Evolutionary conservation across 768 basidiomycete genomes (phyloP).

Genomic region (Fomitopsis serialis): DNA sequence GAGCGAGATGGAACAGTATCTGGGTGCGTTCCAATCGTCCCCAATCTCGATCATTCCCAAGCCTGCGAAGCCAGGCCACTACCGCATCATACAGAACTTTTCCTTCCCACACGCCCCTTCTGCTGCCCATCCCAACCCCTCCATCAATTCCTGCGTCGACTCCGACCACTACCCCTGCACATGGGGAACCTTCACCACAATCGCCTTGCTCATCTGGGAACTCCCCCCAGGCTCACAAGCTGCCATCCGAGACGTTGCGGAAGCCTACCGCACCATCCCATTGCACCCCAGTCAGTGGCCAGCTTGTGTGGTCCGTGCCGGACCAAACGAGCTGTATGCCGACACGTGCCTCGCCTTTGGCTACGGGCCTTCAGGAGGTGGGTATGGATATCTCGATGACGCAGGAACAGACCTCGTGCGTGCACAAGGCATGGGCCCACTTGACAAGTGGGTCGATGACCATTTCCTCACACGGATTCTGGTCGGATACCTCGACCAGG

Average conservation of each 20-base stretch:
- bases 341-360: slow-evolving; percentile 8
- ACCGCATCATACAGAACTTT: slow-evolving; percentile 23
- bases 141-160: slow-evolving; percentile 26
- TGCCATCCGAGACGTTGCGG: slow-evolving; percentile 28
- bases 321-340: not conserved
- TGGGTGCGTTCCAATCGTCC: slow-evolving; percentile 25
- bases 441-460: slow-evolving; percentile 2
- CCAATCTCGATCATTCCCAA: slow-evolving; percentile 25
- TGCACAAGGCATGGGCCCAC: slow-evolving; percentile 9
- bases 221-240: slow-evolving; percentile 35
- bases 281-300: slow-evolving; percentile 31
- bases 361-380: not conserved
- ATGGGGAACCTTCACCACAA: slow-evolving; percentile 35
- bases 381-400: slow-evolving; percentile 5
- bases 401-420: slow-evolving; percentile 10
- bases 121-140: slow-evolving; percentile 5
- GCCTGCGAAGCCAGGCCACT: slow-evolving; percentile 21
- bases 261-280: slow-evolving; percentile 32
- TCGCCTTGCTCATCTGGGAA: slow-evolving; percentile 23
- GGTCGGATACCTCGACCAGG: slow-evolving; percentile 10
- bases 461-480: slow-evolving; percentile 12
- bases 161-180: slow-evolving; percentile 31
- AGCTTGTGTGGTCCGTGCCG: slow-evolving; percentile 18
- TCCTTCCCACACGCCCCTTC: slow-evolving; percentile 14
- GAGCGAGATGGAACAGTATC: slow-evolving; percentile 1